Evolutionary conservation across 768 basidiomycete genomes (phyloP), one percentile per base, ranked within the genome.

Genomic region (Coprinopsis cinerea): DNA sequence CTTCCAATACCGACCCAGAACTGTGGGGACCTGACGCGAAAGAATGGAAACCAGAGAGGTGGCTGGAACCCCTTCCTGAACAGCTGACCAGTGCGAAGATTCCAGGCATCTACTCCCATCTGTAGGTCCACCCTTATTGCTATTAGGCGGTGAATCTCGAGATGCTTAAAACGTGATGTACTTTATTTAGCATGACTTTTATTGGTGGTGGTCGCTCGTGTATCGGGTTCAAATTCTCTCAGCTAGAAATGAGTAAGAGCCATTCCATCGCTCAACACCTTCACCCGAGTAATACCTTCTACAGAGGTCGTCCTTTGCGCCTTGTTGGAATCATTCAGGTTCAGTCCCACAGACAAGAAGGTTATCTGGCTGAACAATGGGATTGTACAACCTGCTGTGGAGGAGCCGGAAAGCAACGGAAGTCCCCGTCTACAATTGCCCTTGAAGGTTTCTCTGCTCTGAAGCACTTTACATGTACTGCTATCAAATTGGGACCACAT

Each of bases 221-320:
- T 49, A 52, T 57, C 25, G 77, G 76, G 0, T 77, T 77, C 65
- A 77, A 78, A 55, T 78, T 80, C 62, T 70, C 76, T 1, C 71
- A 78, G 52, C 62, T 79, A 5, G 76, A 78, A 57, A 75, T 76
- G 65, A 77, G 76, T 78, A 56, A 20, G 71, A 63, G 11, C 23
- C 26, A 2, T 34, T 41, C 22, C 28, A n/a, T 13, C 39, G 43
- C 22, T 22, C 3, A 9, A 10, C 20, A 34, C 9, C 32, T 7
- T 10, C 36, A 7, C 9, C 39, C 15, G 10, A 14, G 9, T 3
- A 37, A 39, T 26, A 17, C 26, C 30, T 43, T 9, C 1, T 3
- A 13, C 45, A 54, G 56, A 57, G 51, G 46, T 54, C 17, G 41
- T 57, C 4, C 48, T 57, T 7, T 52, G 44, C 35, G 32, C 50